Evolutionary conservation across 768 basidiomycete genomes (phyloP), one percentile per base, ranked within the genome.

Genomic region (Pluteus cervinus): DNA sequence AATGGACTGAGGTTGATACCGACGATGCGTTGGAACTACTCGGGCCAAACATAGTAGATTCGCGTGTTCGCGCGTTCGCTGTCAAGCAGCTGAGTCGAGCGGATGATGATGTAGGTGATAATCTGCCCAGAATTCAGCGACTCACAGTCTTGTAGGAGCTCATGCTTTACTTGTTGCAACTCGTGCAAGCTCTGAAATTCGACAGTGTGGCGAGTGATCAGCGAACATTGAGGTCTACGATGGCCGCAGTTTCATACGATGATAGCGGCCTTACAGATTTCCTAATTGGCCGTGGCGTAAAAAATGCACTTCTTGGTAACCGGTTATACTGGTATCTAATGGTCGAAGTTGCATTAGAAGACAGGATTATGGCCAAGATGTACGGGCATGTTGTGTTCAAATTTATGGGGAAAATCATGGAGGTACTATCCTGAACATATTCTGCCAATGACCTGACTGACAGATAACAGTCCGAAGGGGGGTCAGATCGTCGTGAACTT

Each of bases 171-270:
- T 72, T 99, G 1, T 66, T 99, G 2, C 96, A 99, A 62, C 77
- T 99, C 14, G 94, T 98, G 1, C 96, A 99, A 62, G 91, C 96
- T 0, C 81, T 99, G 48, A 96, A 94, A 55, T 99, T 99, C 44
- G 96, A 98, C 58, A 87, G 80, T 42, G 68, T 76, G 1, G 81
- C 81, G 1, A 84, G 71, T 32, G 86, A 86, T 39, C 86, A 85
- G 48, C 67, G 84, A 29, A 79, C 84, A 0, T 76, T 79, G n/a
- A 71, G 86, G 29, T 78, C 81, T 1, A 73, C 75, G 1, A 73
- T 81, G 3, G 83, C 73, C 44, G 86, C 84, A 0, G 76, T 84
- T 34, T 87, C 86, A 0, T 86, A 93, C 41, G 87, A 90, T 31
- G 92, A 96, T 44, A 91, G 88, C 47, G 92, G 93, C 1, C 69